Base-by-base conservation (phyloP, 2,329 filamentous ascomycete genomes). In the Ophiostoma perfectum region DNA sequence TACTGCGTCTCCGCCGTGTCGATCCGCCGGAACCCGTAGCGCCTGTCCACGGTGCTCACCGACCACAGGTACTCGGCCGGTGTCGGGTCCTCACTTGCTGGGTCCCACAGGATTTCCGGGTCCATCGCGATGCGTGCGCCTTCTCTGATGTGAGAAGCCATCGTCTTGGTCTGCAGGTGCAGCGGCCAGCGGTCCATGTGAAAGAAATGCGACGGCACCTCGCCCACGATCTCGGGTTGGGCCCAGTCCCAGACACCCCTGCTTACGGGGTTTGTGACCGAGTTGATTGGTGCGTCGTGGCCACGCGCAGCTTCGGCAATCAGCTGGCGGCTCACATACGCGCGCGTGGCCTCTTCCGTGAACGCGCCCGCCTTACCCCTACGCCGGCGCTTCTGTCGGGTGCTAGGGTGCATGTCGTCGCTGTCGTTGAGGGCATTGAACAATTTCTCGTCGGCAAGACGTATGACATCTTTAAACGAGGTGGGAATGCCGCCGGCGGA, bases 161-260 rank as follows among this genome's bases (percentile, higher is more conserved):
- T 74, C 36, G 73, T 71, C 38, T 74, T 66, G 6, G 70, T 74
- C 71, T 83, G 80, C 66, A 80, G 73, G 39, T 78, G 72, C 27
- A 80, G 60, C 47, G 82, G 82, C 83, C 83, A 86, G 52, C 81
- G 78, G 72, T 80, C 76, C 62, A 85, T 74, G 70, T 76, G 74
- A 75, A 82, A 85, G 73, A 78, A 84, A 5, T 73, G 71, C 63
- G 71, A 73, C 66, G 71, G 73, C 66, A 72, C 65, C 58, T n/a
- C 38, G 11, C 74, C 74, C 16, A 72, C 72, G 7, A 75, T 73
- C 18, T 62, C 60, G 1, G 73, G 69, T 45, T 68, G 58, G 5
- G 76, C 78, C 75, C 77, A 79, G 70, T 77, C 75, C 78, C 78
- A 80, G 65, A 77, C 70, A 4, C 75, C 71, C 75, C 27, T 12